Evolutionary conservation across 768 basidiomycete genomes (phyloP).

Genomic region (Agaricus sinodeliciosus): DNA sequence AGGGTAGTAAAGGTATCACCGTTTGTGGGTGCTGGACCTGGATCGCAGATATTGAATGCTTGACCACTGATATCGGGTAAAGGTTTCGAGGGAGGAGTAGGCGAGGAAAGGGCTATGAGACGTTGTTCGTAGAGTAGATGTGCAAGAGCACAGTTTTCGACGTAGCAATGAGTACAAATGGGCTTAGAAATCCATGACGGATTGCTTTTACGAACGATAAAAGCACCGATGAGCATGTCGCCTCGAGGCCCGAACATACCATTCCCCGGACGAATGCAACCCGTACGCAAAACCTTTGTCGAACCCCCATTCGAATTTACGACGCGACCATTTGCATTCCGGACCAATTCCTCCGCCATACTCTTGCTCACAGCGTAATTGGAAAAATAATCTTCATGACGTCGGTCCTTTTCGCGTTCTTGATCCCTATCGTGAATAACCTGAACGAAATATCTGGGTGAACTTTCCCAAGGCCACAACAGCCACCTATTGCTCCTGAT

Average conservation of each 20-base stretch:
- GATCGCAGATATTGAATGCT: conserved; percentile 60
- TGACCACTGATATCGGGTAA: conserved; percentile 70
- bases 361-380: conserved; percentile 71
- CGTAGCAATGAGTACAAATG: conserved; percentile 62
- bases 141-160: conserved; percentile 69
- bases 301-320: conserved; percentile 2
- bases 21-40: conserved; percentile 54
- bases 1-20: conserved; percentile 57
- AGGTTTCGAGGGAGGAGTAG: conserved; percentile 15
- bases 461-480: conserved; percentile 71
- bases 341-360: conserved; percentile 45
- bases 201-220: conserved; percentile 51
- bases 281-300: conserved; percentile 45
- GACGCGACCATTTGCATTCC: conserved; percentile 25
- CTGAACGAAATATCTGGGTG: conserved; percentile 54
- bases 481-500: conserved; percentile 54
- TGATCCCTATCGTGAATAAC: conserved; percentile 55
- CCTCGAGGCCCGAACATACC: conserved; percentile 72
- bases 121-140: conserved; percentile 71
- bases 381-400: conserved; percentile 62
- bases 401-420: conserved; percentile 33
- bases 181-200: conserved; percentile 56
- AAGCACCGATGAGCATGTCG: conserved; percentile 60
- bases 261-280: conserved; percentile 74
- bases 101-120: conserved; percentile 51